These are phyloP conservation scores for Phoma sp. DNA, from an alignment of 2,329 filamentous ascomycete species.

Conservation along the genomic window DNA sequence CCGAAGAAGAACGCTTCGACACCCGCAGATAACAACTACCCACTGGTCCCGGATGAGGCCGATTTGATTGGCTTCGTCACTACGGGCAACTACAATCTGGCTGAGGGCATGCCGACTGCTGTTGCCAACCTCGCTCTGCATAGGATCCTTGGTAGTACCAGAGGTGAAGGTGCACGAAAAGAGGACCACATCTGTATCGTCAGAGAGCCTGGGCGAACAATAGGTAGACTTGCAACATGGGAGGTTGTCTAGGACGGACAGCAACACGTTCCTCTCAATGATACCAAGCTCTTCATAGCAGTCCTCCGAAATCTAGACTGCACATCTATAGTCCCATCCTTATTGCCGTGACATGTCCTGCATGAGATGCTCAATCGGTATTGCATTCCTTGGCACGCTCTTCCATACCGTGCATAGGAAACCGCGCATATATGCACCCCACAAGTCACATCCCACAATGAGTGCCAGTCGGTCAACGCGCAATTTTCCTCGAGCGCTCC, in stretches of 20 bases:
- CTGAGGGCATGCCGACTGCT: conserved; percentile 76
- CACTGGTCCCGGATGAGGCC: conserved; percentile 72
- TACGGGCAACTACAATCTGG: conserved; percentile 81
- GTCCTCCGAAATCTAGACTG: too few relatives aligned
- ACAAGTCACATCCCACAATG: too few relatives aligned
- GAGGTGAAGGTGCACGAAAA: conserved; percentile 22
- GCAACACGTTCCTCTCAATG: too few relatives aligned
- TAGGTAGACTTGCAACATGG: conserved; percentile 84
- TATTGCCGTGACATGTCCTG: too few relatives aligned
- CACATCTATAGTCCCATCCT: too few relatives aligned
- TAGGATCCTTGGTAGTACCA: conserved; percentile 61
- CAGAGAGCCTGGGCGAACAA: conserved; percentile 77
- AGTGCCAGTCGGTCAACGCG: too few relatives aligned
- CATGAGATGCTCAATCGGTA: too few relatives aligned
- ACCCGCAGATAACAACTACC: conserved; percentile 57
- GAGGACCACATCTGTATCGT: conserved; percentile 73
- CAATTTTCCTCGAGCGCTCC: too few relatives aligned
- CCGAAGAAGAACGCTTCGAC: conserved; percentile 17
- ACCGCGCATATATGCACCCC: too few relatives aligned
- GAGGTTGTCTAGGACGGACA: conserved; percentile 55
- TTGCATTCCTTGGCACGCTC: too few relatives aligned
- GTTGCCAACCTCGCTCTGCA: conserved; percentile 73
- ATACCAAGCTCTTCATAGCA: too few relatives aligned
- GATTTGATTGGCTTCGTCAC: conserved; percentile 93
- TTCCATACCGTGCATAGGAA: too few relatives aligned